Base-by-base conservation (phyloP, 2,329 filamentous ascomycete genomes). In the Aspergillus felis region DNA sequence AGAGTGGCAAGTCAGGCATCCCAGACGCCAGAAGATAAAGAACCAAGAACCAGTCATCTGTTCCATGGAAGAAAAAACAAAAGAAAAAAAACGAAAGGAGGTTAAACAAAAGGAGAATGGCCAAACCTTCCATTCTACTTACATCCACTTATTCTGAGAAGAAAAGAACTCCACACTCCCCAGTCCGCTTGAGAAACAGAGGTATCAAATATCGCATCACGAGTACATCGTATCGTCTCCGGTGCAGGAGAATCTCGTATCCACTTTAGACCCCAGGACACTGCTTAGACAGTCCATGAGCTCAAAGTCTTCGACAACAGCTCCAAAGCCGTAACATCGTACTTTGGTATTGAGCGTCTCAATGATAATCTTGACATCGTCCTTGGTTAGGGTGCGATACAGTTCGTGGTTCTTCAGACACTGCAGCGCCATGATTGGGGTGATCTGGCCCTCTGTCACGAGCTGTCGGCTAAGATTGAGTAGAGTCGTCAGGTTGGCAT, bases 381-480 rank as follows among this genome's bases (percentile, higher is more conserved):
- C 82, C 53, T 77, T 74, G 17, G 79, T 84, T 63, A 97, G 76
- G 64, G 88, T 85, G 4, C 71, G 71, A 61, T 92, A 86, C 60
- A 88, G 81, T 41, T 88, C 84, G 73, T 94, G 87, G 49, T 81
- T 82, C 61, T 91, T 79, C 51, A 97, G 82, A 76, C 90, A 89
- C 51, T 91, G 89, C 86, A 94, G 93, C 0, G 92, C 92, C 91
- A 96, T 96, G 64, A 97, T 90, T 0, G 94, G 94, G 20, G 93
- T 97, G 67, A 97, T 90, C 57, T 79, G 77, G 53, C 91, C 91
- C 60, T 94, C 90, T 2, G 94, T 84, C 65, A 94, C 87, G 27
- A 97, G 81, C 66, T 87, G 86, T 65, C 87, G 84, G 76, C 91
- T 96, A 55, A 97, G 82, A 69, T 96, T 89, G 59, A 97, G 83